phyloP scores from a whole-genome alignment of 176 grass and related monocot species.

The Zoysia pacifica region DNA sequence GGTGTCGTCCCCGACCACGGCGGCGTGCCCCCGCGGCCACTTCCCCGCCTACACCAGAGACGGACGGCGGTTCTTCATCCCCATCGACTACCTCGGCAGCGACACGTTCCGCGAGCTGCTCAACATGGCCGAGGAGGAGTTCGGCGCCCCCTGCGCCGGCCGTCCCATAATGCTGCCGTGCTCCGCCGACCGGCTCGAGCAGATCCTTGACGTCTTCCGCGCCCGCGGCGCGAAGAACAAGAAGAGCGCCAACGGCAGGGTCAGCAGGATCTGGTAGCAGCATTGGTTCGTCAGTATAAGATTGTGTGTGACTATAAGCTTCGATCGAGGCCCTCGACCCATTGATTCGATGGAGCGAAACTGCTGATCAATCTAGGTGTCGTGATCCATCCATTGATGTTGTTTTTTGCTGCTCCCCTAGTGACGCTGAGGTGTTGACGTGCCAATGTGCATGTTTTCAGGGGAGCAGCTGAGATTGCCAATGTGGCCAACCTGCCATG shows the following conservation, averaged over 20 bases:
- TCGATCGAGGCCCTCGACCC: neutral
- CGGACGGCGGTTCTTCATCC: slow-evolving; percentile 63
- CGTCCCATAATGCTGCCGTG: slow-evolving; percentile 74
- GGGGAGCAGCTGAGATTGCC: slow-evolving; percentile 27
- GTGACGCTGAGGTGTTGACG: neutral
- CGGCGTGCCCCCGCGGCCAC: slow-evolving; percentile 57
- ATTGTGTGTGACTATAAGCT: neutral
- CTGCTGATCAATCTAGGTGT: slow-evolving; percentile 20
- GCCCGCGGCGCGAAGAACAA: slow-evolving; percentile 8
- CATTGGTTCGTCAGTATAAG: neutral
- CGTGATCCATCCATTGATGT: neutral
- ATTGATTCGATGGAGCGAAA: slow-evolving; percentile 14
- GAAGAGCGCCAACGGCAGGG: slow-evolving; percentile 27
- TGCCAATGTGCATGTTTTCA: slow-evolving; percentile 40
- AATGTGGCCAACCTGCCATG: slow-evolving; percentile 34
- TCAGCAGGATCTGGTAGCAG: slow-evolving; percentile 47
- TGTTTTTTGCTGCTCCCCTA: slow-evolving; percentile 39
- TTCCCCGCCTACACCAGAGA: slow-evolving; percentile 67
- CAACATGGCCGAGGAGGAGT: slow-evolving; percentile 74
- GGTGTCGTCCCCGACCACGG: slow-evolving; percentile 33
- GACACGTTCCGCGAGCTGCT: slow-evolving; percentile 65
- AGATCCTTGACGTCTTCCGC: slow-evolving; percentile 49
- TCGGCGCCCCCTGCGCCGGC: slow-evolving; percentile 48
- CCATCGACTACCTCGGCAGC: slow-evolving; percentile 60
- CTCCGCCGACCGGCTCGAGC: slow-evolving; percentile 47